Evolutionary conservation across 352 stramenopile genomes (phyloP).

Genomic region (Pythium oligandrum): DNA sequence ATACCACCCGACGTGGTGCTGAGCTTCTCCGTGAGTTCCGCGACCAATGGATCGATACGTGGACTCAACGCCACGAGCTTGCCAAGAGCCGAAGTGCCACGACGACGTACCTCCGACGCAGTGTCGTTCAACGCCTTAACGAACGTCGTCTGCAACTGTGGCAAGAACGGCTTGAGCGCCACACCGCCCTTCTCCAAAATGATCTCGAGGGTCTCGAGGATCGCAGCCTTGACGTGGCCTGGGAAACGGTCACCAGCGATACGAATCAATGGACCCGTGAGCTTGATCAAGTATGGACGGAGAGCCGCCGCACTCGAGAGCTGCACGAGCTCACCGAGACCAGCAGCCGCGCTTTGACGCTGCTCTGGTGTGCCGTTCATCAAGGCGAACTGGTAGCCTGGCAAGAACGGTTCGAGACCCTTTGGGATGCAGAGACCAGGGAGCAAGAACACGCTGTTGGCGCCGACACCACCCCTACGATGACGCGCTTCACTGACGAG

Average conservation of each 20-base stretch:
- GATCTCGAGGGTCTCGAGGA: slow-evolving; percentile 95
- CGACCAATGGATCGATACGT: slow-evolving; percentile 94
- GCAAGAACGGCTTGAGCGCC: slow-evolving; percentile 98
- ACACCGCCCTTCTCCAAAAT: slow-evolving; percentile 96
- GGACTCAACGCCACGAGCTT: slow-evolving; percentile 93
- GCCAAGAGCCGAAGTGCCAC: slow-evolving; percentile 89
- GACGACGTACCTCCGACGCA: slow-evolving; percentile 88
- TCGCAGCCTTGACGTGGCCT: slow-evolving; percentile 96
- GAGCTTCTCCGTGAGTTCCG: slow-evolving; percentile 90
- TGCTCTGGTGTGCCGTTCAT: slow-evolving; percentile 92
- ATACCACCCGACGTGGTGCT: slow-evolving; percentile 57
- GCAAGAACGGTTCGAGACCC: slow-evolving; percentile 94
- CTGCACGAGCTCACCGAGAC: slow-evolving; percentile 96
- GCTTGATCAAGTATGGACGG: slow-evolving; percentile 97
- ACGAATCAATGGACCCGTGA: slow-evolving; percentile 96
- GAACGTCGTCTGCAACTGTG: slow-evolving; percentile 99
- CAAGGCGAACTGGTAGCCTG: slow-evolving; percentile 97
- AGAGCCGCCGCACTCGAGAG: slow-evolving; percentile 85
- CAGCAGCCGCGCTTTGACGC: slow-evolving; percentile 89
- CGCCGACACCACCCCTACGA: slow-evolving; percentile 87
- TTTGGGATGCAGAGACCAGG: slow-evolving; percentile 79
- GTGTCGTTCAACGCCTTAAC: slow-evolving; percentile 98
- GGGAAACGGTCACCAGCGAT: slow-evolving; percentile 99
- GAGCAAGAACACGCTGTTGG: slow-evolving; percentile 69
- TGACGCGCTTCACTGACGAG: slow-evolving; percentile 95